Evolutionary conservation across 2,329 filamentous ascomycete genomes (phyloP).

Genomic region (Colletotrichum sp.): DNA sequence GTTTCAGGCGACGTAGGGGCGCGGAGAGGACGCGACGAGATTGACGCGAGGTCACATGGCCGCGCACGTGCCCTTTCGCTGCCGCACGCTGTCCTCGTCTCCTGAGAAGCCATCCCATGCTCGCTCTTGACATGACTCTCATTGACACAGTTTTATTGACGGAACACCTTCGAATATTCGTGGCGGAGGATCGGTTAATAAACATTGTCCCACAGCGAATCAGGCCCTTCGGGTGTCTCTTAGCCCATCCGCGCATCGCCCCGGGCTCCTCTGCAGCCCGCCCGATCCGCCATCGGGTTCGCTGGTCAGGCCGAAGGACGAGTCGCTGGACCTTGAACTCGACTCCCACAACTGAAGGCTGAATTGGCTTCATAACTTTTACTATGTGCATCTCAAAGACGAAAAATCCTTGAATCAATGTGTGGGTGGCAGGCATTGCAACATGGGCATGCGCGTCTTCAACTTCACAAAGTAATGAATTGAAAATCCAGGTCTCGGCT

Average conservation of each 20-base stretch:
- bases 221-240: neutral
- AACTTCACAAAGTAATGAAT: too few species aligned
- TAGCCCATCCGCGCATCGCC: neutral
- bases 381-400: neutral
- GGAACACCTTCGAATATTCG: neutral
- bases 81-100: neutral
- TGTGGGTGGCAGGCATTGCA: neutral
- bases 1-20: neutral
- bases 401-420: fast-evolving
- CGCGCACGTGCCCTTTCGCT: neutral
- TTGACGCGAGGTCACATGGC: constrained; percentile 15
- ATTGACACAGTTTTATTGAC: neutral
- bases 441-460: too few species aligned
- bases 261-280: neutral
- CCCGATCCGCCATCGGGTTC: neutral
- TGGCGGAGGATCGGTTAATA: fast-evolving
- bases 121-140: fast-evolving
- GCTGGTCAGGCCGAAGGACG: neutral
- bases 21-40: constrained; percentile 8
- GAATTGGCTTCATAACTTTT: neutral
- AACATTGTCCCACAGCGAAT: neutral
- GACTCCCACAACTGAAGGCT: neutral
- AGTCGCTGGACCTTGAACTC: neutral
- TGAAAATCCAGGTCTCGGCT: too few species aligned
- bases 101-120: neutral